These are phyloP conservation scores for Torulaspora globosa DNA, from an alignment of 1,139 yeast genomes.

Conservation along the genomic window DNA sequence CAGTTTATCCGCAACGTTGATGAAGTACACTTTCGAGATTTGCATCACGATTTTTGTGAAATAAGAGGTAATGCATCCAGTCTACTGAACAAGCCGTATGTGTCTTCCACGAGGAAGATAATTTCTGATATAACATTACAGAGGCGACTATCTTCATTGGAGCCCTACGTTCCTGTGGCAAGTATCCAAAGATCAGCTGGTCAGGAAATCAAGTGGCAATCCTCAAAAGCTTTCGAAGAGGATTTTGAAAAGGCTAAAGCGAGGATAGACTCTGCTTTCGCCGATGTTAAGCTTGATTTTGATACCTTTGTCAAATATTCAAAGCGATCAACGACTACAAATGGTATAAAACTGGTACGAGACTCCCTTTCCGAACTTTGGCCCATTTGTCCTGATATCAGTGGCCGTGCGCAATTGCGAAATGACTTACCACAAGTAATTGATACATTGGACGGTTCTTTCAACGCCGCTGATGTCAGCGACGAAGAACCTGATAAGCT, in stretches of 20 bases:
- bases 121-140: constrained; percentile 60
- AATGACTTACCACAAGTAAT: constrained; percentile 4
- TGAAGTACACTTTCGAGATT: constrained; percentile 43
- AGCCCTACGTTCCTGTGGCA: constrained; percentile 30
- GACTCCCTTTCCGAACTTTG: constrained; percentile 31
- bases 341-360: constrained; percentile 22
- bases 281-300: constrained; percentile 11
- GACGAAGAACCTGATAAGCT: constrained; percentile 19
- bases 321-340: constrained; percentile 9
- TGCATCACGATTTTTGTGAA: constrained; percentile 51
- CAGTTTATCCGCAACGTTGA: constrained; percentile 54
- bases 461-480: constrained; percentile 15
- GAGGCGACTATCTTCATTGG: constrained; percentile 43
- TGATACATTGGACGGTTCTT: constrained; percentile 13
- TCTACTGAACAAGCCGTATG: constrained; percentile 29
- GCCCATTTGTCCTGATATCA: constrained; percentile 22
- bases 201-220: constrained; percentile 40
- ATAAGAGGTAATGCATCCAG: constrained; percentile 18
- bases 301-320: constrained; percentile 17
- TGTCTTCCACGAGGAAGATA: constrained; percentile 58
- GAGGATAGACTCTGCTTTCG: constrained; percentile 13
- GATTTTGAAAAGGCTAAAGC: constrained; percentile 36
- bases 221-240: constrained; percentile 37
- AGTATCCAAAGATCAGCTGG: constrained; percentile 12
- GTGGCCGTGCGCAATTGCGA: background rate